Evolutionary conservation across 106 monocot species (phyloP).

Genomic region (Apostasia ramifera): DNA sequence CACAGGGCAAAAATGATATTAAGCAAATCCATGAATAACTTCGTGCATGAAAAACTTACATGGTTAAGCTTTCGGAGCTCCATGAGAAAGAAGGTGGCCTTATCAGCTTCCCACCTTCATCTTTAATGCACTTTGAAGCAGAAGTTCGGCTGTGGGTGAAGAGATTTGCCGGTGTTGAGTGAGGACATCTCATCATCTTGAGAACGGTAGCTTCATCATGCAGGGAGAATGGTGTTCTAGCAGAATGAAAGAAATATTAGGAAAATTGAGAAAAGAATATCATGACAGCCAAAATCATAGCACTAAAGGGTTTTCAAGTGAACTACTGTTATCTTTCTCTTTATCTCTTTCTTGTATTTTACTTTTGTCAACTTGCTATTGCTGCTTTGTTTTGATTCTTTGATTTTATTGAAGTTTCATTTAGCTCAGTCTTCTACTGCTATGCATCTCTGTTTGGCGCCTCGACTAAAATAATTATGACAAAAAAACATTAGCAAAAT

Average conservation of each 20-base stretch:
- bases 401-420: not conserved
- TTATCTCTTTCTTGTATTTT: too few species aligned
- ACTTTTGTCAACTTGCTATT: too few species aligned
- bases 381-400: not conserved
- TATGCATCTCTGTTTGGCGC: too few species aligned
- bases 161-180: slow-evolving; percentile 7
- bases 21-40: too few species aligned
- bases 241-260: slow-evolving; percentile 2
- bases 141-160: not conserved
- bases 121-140: slow-evolving; percentile 9
- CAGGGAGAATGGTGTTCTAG: slow-evolving; percentile 49
- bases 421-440: too few species aligned
- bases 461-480: too few species aligned
- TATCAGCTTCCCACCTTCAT: slow-evolving; percentile 8
- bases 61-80: slow-evolving; percentile 9
- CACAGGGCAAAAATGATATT: too few species aligned
- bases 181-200: slow-evolving; percentile 26
- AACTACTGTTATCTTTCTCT: not conserved
- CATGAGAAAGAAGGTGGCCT: slow-evolving; percentile 18
- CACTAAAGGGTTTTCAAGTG: not conserved
- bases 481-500: too few species aligned
- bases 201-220: slow-evolving; percentile 49
- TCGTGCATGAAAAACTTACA: not conserved
- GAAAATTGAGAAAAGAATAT: not conserved
- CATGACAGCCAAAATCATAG: not conserved